phyloP scores from a whole-genome alignment of 345 rosid species.

The Eucalyptus grandis region DNA sequence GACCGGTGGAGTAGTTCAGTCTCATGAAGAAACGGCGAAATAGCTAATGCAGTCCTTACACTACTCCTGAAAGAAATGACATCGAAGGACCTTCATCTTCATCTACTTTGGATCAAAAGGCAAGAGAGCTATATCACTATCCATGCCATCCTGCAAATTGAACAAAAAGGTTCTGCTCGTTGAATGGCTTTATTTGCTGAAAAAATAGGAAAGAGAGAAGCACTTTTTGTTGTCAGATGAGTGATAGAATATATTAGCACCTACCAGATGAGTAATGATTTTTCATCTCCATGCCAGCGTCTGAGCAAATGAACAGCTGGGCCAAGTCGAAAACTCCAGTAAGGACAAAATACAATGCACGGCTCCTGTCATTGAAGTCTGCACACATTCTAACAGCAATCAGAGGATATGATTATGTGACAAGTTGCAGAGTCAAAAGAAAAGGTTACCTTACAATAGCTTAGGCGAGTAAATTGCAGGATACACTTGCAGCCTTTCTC shows the following conservation, averaged over 20 bases:
- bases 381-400: conserved; percentile 9
- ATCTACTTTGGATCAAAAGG: conserved; percentile 68
- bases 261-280: conserved; percentile 74
- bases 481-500: conserved; percentile 48
- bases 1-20: not conserved
- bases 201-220: not conserved
- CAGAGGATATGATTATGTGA: not conserved
- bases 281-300: conserved; percentile 62
- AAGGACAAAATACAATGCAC: conserved; percentile 66
- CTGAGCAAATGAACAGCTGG: conserved; percentile 68
- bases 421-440: not conserved
- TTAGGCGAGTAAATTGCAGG: conserved; percentile 68
- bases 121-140: conserved; percentile 51
- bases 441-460: conserved; percentile 39
- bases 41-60: conserved; percentile 16
- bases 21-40: not conserved
- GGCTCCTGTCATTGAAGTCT: conserved; percentile 82
- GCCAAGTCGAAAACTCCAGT: conserved; percentile 80
- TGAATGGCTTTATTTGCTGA: not conserved
- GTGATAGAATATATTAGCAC: conserved; percentile 24
- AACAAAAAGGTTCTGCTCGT: not conserved
- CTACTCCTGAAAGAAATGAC: conserved; percentile 72
- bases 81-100: conserved; percentile 85
- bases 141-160: conserved; percentile 43
- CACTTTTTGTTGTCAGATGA: conserved; percentile 82